These are phyloP conservation scores for Colletotrichum phormii DNA, from an alignment of 2,329 filamentous ascomycete species.

Conservation along the genomic window DNA sequence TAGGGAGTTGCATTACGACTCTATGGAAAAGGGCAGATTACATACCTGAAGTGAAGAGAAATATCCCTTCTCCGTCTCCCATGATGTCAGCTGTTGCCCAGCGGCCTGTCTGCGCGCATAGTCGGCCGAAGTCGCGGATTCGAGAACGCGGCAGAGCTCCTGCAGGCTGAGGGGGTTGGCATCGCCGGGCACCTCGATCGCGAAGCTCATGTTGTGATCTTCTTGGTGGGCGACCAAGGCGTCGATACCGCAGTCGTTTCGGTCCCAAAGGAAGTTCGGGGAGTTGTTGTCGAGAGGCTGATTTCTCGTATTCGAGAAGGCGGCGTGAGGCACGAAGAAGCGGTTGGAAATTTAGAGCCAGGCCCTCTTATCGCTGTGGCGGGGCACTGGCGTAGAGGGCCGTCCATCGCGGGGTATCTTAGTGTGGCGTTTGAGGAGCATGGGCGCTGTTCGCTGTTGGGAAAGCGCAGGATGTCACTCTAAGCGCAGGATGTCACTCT, in stretches of 20 bases:
- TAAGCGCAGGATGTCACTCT: background rate
- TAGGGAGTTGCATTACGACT: slow-evolving; percentile 12
- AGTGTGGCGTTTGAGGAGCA: slow-evolving; percentile 34
- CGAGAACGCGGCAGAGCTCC: slow-evolving; percentile 73
- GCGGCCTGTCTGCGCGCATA: slow-evolving; percentile 74
- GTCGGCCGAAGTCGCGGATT: slow-evolving; percentile 72
- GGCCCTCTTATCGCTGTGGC: slow-evolving; percentile 25
- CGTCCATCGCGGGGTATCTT: slow-evolving; percentile 26
- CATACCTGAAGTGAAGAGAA: slow-evolving; percentile 76
- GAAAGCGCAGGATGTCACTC: background rate
- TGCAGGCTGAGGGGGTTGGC: slow-evolving; percentile 76
- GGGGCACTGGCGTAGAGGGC: slow-evolving; percentile 30
- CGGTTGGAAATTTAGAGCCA: slow-evolving; percentile 29
- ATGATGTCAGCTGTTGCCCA: slow-evolving; percentile 76
- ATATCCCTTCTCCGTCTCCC: slow-evolving; percentile 76
- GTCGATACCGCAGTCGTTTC: slow-evolving; percentile 10
- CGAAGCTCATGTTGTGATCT: slow-evolving; percentile 68
- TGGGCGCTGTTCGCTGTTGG: background rate
- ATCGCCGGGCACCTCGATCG: slow-evolving; percentile 85
- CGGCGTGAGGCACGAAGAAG: slow-evolving; percentile 20
- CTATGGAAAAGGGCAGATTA: background rate
- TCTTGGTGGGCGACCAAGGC: slow-evolving; percentile 30
- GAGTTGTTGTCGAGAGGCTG: background rate
- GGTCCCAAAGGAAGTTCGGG: slow-evolving; percentile 10
- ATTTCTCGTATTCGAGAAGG: slow-evolving; percentile 12